These are phyloP conservation scores for Phoma sp. DNA, from an alignment of 2,329 filamentous ascomycete species.

Conservation along the genomic window DNA sequence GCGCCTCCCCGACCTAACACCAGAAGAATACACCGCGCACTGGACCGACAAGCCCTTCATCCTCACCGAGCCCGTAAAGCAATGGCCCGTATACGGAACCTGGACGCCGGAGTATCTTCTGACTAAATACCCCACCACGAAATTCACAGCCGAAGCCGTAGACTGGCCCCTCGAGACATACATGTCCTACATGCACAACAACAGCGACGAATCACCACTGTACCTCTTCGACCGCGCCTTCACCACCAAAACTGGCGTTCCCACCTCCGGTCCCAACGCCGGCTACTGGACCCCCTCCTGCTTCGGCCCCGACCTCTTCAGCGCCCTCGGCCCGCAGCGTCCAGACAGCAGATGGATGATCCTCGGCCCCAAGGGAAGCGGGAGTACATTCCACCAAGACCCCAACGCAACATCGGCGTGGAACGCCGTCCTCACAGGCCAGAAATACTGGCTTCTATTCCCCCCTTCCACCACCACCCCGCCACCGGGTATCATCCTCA, in stretches of 20 bases:
- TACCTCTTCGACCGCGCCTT: constrained; percentile 92
- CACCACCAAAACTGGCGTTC: constrained; percentile 81
- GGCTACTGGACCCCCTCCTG: constrained; percentile 81
- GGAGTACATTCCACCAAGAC: constrained; percentile 93
- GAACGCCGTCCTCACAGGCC: constrained; percentile 89
- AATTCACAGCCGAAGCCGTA: constrained; percentile 89
- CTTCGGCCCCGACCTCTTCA: constrained; percentile 87
- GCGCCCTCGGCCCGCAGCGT: constrained; percentile 75
- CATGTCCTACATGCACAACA: constrained; percentile 79
- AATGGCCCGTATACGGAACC: constrained; percentile 77
- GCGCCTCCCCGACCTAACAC: constrained; percentile 71
- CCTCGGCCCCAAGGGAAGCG: constrained; percentile 82
- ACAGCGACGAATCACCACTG: constrained; percentile 82
- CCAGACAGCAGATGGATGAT: constrained; percentile 94
- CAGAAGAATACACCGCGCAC: constrained; percentile 72
- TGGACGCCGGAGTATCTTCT: constrained; percentile 78
- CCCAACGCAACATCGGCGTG: constrained; percentile 79
- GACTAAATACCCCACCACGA: constrained; percentile 66
- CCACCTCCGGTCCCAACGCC: constrained; percentile 60
- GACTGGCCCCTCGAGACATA: constrained; percentile 90
- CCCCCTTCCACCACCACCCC: constrained; percentile 68
- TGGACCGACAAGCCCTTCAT: constrained; percentile 89
- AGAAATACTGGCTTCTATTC: constrained; percentile 99
- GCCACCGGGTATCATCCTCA: constrained; percentile 90
- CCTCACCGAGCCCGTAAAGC: constrained; percentile 78